Base-by-base conservation (phyloP, 164 flowering plant genomes). In the Aristolochia contorta region DNA sequence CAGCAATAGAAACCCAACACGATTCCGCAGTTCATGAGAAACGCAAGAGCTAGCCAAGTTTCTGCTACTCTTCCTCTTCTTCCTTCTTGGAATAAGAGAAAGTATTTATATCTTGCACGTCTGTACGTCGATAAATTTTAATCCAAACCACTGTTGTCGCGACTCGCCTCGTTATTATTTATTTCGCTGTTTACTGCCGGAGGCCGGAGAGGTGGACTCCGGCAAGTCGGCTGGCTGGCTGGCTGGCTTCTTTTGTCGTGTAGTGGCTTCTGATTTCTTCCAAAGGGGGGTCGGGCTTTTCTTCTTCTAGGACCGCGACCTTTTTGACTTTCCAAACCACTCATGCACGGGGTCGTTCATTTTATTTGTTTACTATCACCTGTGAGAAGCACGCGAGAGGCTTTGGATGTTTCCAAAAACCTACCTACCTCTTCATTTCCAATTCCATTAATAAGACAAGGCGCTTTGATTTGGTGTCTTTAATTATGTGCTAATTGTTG, bases 1-100 rank as follows among this genome's bases (percentile, higher is more conserved):
- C 87, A 84, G 62, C 90, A 84, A 71, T 82, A 82, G 80, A 86
- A 86, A 23, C 87, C 93, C 84, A 77, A 72, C 69, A 86, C 87
- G 84, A 77, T 74, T 69, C 80, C 91, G 72, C 70, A 65, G 78
- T 82, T 84, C 85, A 82, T 82, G 82, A 81, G 84, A 77, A 71
- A 53, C 68, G 83, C 79, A 74, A 75, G 79, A 37, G 58, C 27
- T 4, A 24, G 30, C 30, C 5, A 5, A 27, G 57, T 9, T 4
- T 12, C 37, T 23, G 58, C 49, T 33, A 16, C 58, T 45, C 51
- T 43, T 62, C 37, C 45, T 62, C 32, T 43, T 53, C 47, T 54
- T 21, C 47, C 16, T 20, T 15, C n/a, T 1, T 22, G 16, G 30
- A 9, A 2, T 23, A 9, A 53, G 16, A 6, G 27, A 21, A 23